phyloP scores from a whole-genome alignment of 352 stramenopile genomes.

The Pythium inflatum region DNA sequence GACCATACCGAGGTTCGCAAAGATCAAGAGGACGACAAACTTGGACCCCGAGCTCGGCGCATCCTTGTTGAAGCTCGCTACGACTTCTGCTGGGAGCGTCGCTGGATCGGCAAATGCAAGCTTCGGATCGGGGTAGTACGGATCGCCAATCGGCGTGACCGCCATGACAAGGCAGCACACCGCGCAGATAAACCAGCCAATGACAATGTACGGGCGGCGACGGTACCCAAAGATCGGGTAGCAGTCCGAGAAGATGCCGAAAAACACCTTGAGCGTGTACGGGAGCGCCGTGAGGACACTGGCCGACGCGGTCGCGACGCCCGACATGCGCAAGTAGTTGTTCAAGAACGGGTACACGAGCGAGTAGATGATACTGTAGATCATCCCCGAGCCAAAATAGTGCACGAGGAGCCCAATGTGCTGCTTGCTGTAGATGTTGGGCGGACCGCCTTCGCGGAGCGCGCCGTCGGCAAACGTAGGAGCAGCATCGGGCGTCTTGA shows the following conservation, averaged over 20 bases:
- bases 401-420: constrained; percentile 44
- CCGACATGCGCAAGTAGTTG: constrained; percentile 48
- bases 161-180: constrained; percentile 37
- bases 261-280: constrained; percentile 75
- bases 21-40: constrained; percentile 51
- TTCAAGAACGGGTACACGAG: constrained; percentile 48
- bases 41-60: constrained; percentile 33
- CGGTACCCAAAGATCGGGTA: constrained; percentile 84
- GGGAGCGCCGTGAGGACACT: constrained; percentile 51
- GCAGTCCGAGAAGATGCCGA: constrained; percentile 85
- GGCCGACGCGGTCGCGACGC: constrained; percentile 35
- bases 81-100: constrained; percentile 17
- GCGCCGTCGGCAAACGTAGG: constrained; percentile 29
- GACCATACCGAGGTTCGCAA: constrained; percentile 64
- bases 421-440: constrained; percentile 40
- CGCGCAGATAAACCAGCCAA: constrained; percentile 53
- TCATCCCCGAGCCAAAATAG: constrained; percentile 37
- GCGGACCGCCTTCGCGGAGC: constrained; percentile 35
- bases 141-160: constrained; percentile 27
- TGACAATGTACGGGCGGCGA: constrained; percentile 81
- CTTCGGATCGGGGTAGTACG: constrained; percentile 33
- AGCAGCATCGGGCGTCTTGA: constrained; percentile 27
- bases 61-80: constrained; percentile 33
- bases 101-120: constrained; percentile 16
- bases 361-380: constrained; percentile 38